Evolutionary conservation across 78 protist species (phyloP).

Genomic region (Dictyostelium brefeldianum): DNA sequence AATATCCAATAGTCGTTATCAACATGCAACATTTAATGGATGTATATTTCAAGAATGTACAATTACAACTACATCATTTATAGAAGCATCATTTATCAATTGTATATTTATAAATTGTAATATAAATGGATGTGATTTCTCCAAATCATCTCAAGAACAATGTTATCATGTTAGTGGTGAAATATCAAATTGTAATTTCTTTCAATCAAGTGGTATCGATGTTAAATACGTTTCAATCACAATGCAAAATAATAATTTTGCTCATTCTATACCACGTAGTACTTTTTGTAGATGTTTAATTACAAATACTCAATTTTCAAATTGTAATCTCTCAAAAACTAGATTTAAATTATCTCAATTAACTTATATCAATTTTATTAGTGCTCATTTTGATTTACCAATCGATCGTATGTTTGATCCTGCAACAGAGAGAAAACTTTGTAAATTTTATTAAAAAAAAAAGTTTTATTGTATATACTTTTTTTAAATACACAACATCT

Average conservation of each 20-base stretch:
- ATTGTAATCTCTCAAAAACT: neutral
- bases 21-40: neutral
- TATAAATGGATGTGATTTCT: conserved; percentile 10
- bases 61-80: neutral
- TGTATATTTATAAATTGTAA: conserved; percentile 18
- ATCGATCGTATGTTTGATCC: conserved; percentile 13
- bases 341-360: conserved; percentile 28
- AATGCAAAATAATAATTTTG: neutral
- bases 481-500: no score
- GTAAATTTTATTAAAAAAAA: conserved; percentile 13
- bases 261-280: neutral
- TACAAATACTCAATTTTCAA: neutral
- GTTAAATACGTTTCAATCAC: neutral
- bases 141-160: neutral
- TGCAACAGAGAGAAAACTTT: neutral
- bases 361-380: neutral
- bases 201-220: neutral
- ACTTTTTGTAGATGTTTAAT: neutral
- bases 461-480: no score
- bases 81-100: neutral
- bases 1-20: neutral
- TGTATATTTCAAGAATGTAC: conserved; percentile 8
- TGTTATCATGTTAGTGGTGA: neutral
- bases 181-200: conserved; percentile 20
- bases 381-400: neutral